These are phyloP conservation scores for Trichoderma simmonsii DNA, from an alignment of 2,329 filamentous ascomycete species.

Conservation along the genomic window DNA sequence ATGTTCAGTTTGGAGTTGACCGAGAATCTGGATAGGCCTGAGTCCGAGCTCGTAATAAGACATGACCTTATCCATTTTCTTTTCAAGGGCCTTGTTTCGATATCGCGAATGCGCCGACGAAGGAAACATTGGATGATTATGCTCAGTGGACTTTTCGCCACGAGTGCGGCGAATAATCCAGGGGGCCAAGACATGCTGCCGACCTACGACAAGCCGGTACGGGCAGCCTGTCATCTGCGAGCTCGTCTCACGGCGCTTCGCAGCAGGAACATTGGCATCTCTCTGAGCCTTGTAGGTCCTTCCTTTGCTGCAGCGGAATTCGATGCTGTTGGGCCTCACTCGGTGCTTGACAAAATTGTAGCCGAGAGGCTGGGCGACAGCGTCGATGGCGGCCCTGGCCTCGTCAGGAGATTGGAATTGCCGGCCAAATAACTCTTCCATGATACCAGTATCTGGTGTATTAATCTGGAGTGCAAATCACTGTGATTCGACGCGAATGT, in stretches of 20 bases:
- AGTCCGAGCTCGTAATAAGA: background rate
- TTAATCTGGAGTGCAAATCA: background rate
- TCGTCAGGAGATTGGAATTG: background rate
- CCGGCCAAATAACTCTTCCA: background rate
- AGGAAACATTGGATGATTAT: background rate
- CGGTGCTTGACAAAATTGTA: background rate
- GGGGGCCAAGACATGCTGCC: background rate
- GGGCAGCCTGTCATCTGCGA: background rate
- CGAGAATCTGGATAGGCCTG: background rate
- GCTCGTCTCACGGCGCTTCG: background rate
- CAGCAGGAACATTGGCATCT: background rate
- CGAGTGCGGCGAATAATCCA: background rate
- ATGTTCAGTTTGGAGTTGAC: background rate
- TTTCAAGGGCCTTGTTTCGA: background rate
- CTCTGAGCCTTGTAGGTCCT: background rate
- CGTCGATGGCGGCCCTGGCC: background rate
- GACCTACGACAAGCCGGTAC: background rate
- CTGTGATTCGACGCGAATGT: background rate
- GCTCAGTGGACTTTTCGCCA: background rate
- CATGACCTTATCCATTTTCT: background rate
- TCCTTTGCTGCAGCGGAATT: background rate
- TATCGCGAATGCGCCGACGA: background rate
- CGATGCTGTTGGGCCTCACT: background rate
- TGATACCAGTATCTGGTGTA: accelerated
- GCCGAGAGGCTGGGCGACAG: background rate